phyloP scores from a whole-genome alignment of 2,329 filamentous ascomycete genomes.

The Fusarium humuli region DNA sequence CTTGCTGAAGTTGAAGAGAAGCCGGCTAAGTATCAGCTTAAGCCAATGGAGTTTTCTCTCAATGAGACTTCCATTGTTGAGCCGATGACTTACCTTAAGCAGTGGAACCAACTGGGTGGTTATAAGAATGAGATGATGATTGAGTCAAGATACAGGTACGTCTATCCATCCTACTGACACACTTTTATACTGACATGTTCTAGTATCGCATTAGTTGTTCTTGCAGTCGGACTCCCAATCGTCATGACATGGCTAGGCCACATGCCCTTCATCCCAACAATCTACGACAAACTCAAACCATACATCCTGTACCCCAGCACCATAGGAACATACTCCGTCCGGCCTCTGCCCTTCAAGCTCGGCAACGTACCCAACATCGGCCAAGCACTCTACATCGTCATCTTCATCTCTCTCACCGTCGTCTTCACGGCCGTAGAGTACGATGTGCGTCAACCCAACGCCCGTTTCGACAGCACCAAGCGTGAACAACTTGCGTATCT shows the following conservation, averaged over 20 bases:
- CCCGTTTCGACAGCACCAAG: background rate
- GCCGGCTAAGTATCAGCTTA: slow-evolving; percentile 2
- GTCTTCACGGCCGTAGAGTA: background rate
- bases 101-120: slow-evolving; percentile 6
- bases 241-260: slow-evolving; percentile 7
- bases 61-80: background rate
- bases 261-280: slow-evolving; percentile 1
- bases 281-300: slow-evolving; percentile 20
- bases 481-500: slow-evolving; percentile 4
- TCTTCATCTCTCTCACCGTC: background rate
- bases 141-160: slow-evolving; percentile 14
- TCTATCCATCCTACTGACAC: accelerated
- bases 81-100: background rate
- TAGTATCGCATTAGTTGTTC: slow-evolving; percentile 2
- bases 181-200: accelerated
- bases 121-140: slow-evolving; percentile 13
- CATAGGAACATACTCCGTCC: slow-evolving; percentile 20
- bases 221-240: slow-evolving; percentile 10
- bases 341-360: slow-evolving; percentile 5
- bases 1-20: background rate
- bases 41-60: background rate
- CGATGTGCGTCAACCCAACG: slow-evolving; percentile 2
- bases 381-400: slow-evolving; percentile 2
- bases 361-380: slow-evolving; percentile 14
- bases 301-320: slow-evolving; percentile 22